Conservation (phyloP, 148 eudicot species). For the Fallopia convolvulus region DNA sequence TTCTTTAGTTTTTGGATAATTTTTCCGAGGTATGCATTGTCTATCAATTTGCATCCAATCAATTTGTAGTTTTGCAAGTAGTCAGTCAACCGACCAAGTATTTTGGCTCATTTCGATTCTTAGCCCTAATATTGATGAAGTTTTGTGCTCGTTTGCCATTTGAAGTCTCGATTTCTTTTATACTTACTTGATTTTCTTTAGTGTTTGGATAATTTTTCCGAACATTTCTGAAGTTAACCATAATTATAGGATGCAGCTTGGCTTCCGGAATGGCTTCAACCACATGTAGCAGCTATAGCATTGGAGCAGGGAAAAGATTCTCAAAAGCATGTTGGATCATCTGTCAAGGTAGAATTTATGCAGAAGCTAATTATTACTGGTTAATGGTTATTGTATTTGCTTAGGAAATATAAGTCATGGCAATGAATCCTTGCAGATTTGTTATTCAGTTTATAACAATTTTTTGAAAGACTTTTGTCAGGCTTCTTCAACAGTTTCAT, state of each 20-base stretch:
- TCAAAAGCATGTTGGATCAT: neutral
- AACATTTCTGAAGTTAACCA: neutral
- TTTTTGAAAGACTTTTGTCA: neutral
- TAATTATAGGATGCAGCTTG: constrained; percentile 26
- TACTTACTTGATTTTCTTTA: neutral
- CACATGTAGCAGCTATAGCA: constrained; percentile 12
- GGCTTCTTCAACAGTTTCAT: neutral
- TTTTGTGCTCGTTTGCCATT: constrained; percentile 1
- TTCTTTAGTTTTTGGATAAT: neutral
- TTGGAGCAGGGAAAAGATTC: neutral
- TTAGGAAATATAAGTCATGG: neutral
- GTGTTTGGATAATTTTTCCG: constrained; percentile 4
- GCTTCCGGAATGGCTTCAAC: constrained; percentile 37
- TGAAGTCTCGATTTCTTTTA: neutral
- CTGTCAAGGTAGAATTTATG: neutral
- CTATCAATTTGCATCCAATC: neutral
- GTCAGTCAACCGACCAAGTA: neutral
- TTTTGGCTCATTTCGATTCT: neutral
- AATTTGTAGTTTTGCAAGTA: neutral
- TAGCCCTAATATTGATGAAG: neutral
- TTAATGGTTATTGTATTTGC: neutral
- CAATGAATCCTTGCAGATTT: neutral
- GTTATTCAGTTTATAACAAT: neutral
- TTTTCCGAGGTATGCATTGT: neutral
- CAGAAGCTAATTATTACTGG: neutral